Conservation (phyloP, 805 yeast species). For the Candida dajiaensis region DNA sequence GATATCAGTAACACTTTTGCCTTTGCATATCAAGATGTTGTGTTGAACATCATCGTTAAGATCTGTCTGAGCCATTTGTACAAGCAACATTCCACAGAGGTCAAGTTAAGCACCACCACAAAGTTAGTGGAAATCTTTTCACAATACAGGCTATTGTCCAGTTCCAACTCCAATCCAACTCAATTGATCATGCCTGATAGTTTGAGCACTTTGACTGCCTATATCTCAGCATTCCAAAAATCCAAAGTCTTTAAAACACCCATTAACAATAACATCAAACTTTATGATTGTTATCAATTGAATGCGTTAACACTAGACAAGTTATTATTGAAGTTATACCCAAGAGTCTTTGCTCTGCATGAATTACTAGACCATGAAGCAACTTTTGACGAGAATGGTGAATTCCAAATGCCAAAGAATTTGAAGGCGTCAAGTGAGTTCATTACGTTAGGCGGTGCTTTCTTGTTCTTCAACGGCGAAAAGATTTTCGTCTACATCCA, state of each 20-base stretch:
- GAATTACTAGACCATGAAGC: constrained; percentile 55
- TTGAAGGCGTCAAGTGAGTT: constrained; percentile 37
- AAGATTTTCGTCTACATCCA: constrained; percentile 60
- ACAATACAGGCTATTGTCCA: constrained; percentile 45
- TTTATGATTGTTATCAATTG: constrained; percentile 45
- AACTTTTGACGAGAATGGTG: constrained; percentile 33
- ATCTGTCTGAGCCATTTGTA: constrained; percentile 37
- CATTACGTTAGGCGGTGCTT: constrained; percentile 65
- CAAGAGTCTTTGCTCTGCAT: constrained; percentile 73
- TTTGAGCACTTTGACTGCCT: constrained; percentile 63
- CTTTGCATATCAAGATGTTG: constrained; percentile 72
- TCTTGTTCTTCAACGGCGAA: constrained; percentile 67
- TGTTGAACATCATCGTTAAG: constrained; percentile 47
- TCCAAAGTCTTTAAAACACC: constrained; percentile 47
- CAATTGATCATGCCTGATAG: constrained; percentile 81
- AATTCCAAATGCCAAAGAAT: constrained; percentile 45
- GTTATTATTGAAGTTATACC: constrained; percentile 66
- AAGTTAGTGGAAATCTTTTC: constrained; percentile 53
- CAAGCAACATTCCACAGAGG: constrained; percentile 39
- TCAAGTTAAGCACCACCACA: constrained; percentile 45
- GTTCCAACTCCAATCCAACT: constrained; percentile 40
- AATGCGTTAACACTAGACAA: constrained; percentile 48
- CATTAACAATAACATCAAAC: constrained; percentile 55
- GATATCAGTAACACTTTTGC: constrained; percentile 67
- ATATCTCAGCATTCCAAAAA: constrained; percentile 65